Percentiles rank a stretch among this genome's conserved stretches.
These are phyloP conservation scores for Aspergillus aculeatinus DNA, from an alignment of 2,329 filamentous ascomycete genomes.

Conservation along the genomic window DNA sequence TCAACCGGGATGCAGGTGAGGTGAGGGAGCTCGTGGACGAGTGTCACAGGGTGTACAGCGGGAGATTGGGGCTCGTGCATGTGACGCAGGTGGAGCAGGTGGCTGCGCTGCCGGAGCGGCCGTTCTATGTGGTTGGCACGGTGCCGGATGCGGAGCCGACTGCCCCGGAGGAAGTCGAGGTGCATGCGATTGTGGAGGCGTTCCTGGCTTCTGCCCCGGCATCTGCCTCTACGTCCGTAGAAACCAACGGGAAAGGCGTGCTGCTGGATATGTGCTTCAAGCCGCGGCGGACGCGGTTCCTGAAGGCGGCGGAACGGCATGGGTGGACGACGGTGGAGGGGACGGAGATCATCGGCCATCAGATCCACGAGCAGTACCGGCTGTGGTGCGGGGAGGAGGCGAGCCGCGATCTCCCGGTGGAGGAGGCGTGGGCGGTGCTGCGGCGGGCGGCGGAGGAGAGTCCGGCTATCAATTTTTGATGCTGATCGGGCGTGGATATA, in stretches of 20 bases:
- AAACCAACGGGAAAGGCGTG: constrained; percentile 27
- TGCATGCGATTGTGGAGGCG: constrained; percentile 25
- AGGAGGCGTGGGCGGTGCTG: constrained; percentile 35
- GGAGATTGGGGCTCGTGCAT: constrained; percentile 27
- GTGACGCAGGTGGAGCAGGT: constrained; percentile 29
- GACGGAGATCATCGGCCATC: constrained; percentile 43
- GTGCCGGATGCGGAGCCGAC: constrained; percentile 41
- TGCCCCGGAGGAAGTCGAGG: constrained; percentile 28
- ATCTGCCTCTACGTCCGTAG: no score
- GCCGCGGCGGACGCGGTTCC: constrained; percentile 38
- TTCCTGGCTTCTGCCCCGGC: constrained; percentile 24
- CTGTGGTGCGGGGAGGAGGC: constrained; percentile 38
- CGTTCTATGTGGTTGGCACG: constrained; percentile 41
- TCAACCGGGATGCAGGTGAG: constrained; percentile 37
- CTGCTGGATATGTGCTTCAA: constrained; percentile 48
- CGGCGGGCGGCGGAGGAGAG: constrained; percentile 34
- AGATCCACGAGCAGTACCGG: constrained; percentile 43
- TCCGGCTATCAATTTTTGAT: constrained; percentile 33
- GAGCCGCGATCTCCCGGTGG: constrained; percentile 23
- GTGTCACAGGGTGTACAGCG: constrained; percentile 1
- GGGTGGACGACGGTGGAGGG: constrained; percentile 44
- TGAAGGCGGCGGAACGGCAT: constrained; percentile 33
- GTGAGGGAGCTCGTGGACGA: constrained; percentile 30
- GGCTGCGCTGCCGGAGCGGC: constrained; percentile 17
- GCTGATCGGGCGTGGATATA: neutral